A percentile compares a stretch with the other conserved stretches of the same genome.
Evolutionary conservation across 768 basidiomycete species (phyloP).

Genomic region (Exidia glandulosa): DNA sequence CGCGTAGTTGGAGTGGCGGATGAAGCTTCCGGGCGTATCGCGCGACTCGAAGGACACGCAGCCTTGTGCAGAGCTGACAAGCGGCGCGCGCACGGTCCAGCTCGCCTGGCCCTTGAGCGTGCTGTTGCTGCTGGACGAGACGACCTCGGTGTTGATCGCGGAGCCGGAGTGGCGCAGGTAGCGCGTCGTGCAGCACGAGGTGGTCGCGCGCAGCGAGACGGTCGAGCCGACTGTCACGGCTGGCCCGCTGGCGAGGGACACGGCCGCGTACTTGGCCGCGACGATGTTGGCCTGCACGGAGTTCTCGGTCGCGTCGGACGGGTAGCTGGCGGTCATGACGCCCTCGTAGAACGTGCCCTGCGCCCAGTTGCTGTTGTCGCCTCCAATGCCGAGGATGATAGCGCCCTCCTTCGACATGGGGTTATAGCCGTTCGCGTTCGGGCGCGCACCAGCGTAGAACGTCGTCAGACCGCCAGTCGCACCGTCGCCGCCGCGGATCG

Average conservation of each 20-base stretch:
- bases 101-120: not conserved
- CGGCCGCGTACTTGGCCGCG: not conserved
- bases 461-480: not conserved
- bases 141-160: not conserved
- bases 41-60: not conserved
- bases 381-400: constrained; percentile 5
- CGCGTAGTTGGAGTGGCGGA: not conserved
- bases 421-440: not conserved
- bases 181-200: not conserved
- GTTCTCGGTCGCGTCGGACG: not conserved
- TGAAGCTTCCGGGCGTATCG: not conserved
- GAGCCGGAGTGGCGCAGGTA: not conserved
- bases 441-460: not conserved
- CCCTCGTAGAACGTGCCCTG: constrained; percentile 9
- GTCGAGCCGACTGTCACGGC: not conserved
- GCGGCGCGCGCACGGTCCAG: not conserved
- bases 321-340: not conserved
- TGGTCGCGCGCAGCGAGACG: not conserved
- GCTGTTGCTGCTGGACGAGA: not conserved
- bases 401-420: not conserved
- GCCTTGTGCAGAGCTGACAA: not conserved
- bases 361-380: constrained; percentile 6
- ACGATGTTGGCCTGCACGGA: not conserved
- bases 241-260: not conserved
- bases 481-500: not conserved